These are phyloP conservation scores for Scytalidium lignicola DNA, from an alignment of 2,329 filamentous ascomycete genomes.

Conservation along the genomic window DNA sequence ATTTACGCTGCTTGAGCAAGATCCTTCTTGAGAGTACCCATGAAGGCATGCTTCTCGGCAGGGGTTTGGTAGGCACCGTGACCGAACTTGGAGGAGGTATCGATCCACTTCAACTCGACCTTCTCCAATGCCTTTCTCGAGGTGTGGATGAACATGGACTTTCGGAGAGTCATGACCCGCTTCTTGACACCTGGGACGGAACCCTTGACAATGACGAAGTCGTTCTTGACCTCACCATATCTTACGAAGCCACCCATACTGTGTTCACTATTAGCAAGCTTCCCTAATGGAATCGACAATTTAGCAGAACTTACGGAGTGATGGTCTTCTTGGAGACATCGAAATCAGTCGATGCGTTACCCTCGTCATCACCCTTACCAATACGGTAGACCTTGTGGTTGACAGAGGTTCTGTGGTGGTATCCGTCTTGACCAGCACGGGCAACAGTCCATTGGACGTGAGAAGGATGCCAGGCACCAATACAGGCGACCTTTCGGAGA, in stretches of 20 bases:
- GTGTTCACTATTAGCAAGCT: slow-evolving; percentile 27
- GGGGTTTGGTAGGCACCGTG: slow-evolving; percentile 99
- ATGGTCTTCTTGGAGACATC: slow-evolving; percentile 99
- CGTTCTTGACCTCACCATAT: slow-evolving; percentile 99
- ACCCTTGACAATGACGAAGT: slow-evolving; percentile 97
- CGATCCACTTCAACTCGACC: slow-evolving; percentile 99
- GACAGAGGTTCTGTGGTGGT: slow-evolving; percentile 98
- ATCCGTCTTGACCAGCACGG: slow-evolving; percentile 98
- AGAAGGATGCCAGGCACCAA: slow-evolving; percentile 99
- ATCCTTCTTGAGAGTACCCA: slow-evolving; percentile 99
- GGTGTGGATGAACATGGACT: slow-evolving; percentile 97
- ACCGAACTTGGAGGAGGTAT: slow-evolving; percentile 99
- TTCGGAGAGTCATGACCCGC: slow-evolving; percentile 97
- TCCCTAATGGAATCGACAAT: neutral
- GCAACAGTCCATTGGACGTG: slow-evolving; percentile 99
- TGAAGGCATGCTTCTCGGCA: slow-evolving; percentile 94
- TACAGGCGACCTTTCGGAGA: slow-evolving; percentile 99
- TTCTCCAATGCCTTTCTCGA: slow-evolving; percentile 95
- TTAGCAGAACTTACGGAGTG: slow-evolving; percentile 75
- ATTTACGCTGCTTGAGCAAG: slow-evolving; percentile 51
- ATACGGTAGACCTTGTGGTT: slow-evolving; percentile 99
- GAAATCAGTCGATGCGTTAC: slow-evolving; percentile 89
- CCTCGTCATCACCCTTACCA: slow-evolving; percentile 84
- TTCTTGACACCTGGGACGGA: slow-evolving; percentile 98
- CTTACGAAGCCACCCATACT: slow-evolving; percentile 99